Conservation (phyloP, 1,139 yeast genomes). For the Lodderomyces theae region DNA sequence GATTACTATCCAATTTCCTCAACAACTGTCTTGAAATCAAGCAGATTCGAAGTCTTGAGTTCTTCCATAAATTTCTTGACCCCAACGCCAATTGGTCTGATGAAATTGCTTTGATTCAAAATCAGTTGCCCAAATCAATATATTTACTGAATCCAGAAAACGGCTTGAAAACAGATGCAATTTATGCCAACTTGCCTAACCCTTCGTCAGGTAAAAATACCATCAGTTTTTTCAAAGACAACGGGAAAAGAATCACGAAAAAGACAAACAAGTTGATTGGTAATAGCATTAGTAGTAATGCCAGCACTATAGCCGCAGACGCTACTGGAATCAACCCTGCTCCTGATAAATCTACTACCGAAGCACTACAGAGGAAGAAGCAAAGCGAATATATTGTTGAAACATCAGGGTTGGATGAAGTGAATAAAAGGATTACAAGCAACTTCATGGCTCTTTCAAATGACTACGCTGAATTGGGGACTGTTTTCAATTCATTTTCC, state of each 20-base stretch:
- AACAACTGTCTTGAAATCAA: slow-evolving; percentile 67
- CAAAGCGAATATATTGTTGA: slow-evolving; percentile 20
- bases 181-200: slow-evolving; percentile 63
- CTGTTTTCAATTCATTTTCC: slow-evolving; percentile 70
- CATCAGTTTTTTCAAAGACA: slow-evolving; percentile 37
- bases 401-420: slow-evolving; percentile 57
- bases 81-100: slow-evolving; percentile 79
- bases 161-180: slow-evolving; percentile 50
- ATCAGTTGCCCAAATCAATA: slow-evolving; percentile 42
- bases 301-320: slow-evolving; percentile 3
- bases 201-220: slow-evolving; percentile 41
- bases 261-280: slow-evolving; percentile 25
- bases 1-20: slow-evolving; percentile 74
- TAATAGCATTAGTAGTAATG: slow-evolving; percentile 10
- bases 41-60: slow-evolving; percentile 55
- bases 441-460: slow-evolving; percentile 61
- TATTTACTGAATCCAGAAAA: slow-evolving; percentile 57
- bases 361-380: slow-evolving; percentile 4
- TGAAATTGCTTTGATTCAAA: slow-evolving; percentile 40
- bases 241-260: slow-evolving; percentile 27
- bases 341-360: slow-evolving; percentile 3
- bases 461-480: slow-evolving; percentile 70
- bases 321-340: slow-evolving; percentile 1
- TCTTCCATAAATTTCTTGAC: slow-evolving; percentile 75
- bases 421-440: slow-evolving; percentile 62